Percentiles rank a stretch among this genome's conserved stretches.
Conservation (phyloP, 108 stramenopile genomes). For the Conticribra weissflogii region DNA sequence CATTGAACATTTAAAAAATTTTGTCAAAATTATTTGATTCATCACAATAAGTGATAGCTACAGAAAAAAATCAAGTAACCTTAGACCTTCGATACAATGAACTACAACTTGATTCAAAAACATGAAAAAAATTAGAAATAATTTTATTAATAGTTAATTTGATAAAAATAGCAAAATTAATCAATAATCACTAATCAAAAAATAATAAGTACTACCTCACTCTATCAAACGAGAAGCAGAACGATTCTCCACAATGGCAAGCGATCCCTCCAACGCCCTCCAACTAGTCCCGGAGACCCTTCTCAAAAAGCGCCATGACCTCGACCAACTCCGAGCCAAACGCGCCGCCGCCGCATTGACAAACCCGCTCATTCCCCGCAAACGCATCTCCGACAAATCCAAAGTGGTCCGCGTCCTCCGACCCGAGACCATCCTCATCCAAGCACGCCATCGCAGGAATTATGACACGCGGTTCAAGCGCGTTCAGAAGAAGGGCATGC, state of each 20-base stretch:
- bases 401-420: constrained; percentile 61
- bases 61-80: too few relatives aligned
- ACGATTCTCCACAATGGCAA: not conserved
- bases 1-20: too few relatives aligned
- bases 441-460: constrained; percentile 58
- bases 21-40: too few relatives aligned
- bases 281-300: constrained; percentile 83
- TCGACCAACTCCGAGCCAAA: constrained; percentile 76
- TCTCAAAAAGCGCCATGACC: constrained; percentile 81
- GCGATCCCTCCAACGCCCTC: constrained; percentile 33
- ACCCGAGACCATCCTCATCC: constrained; percentile 70
- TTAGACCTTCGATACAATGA: too few relatives aligned
- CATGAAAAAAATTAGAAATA: too few relatives aligned
- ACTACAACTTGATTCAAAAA: too few relatives aligned
- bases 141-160: too few relatives aligned
- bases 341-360: constrained; percentile 57
- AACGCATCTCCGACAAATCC: constrained; percentile 40
- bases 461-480: constrained; percentile 68
- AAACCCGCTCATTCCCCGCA: constrained; percentile 41
- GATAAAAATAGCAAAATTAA: too few relatives aligned
- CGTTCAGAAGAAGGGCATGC: constrained; percentile 86
- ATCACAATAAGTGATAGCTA: too few relatives aligned
- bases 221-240: not conserved
- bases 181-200: too few relatives aligned
- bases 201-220: too few relatives aligned